Evolutionary conservation across 805 yeast genomes (phyloP).

Genomic region (Candida ascalaphidarum): DNA sequence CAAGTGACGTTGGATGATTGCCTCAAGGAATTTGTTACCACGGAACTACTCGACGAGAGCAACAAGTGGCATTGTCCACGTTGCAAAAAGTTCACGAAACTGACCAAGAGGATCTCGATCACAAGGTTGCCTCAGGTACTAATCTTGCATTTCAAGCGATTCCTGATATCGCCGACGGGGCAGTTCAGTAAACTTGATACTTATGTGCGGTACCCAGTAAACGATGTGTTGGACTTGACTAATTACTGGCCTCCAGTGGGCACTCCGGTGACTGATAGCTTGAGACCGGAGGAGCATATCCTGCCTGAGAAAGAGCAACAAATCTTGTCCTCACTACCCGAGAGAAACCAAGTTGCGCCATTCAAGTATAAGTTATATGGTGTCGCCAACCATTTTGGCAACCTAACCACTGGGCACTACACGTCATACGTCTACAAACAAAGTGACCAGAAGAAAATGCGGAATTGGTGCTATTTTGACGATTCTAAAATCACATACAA

Average conservation of each 20-base stretch:
- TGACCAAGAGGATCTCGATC: conserved; percentile 63
- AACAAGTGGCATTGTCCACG: conserved; percentile 80
- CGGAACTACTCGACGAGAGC: conserved; percentile 67
- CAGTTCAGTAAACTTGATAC: conserved; percentile 52
- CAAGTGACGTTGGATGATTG: conserved; percentile 49
- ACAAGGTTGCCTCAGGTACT: conserved; percentile 72
- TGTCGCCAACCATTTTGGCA: conserved; percentile 80
- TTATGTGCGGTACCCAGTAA: conserved; percentile 59
- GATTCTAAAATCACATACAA: conserved; percentile 59
- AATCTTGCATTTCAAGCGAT: conserved; percentile 81
- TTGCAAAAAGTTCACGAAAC: conserved; percentile 55
- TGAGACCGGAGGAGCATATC: conserved; percentile 12
- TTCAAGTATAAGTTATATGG: conserved; percentile 71
- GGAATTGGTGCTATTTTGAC: conserved; percentile 78
- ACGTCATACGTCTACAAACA: conserved; percentile 67
- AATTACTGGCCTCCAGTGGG: conserved; percentile 61
- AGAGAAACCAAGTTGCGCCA: conserved; percentile 71
- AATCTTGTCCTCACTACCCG: conserved; percentile 43
- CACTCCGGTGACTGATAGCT: conserved; percentile 6
- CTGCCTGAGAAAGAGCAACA: conserved; percentile 34
- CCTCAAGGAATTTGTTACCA: conserved; percentile 65
- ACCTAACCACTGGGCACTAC: conserved; percentile 81
- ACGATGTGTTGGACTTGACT: conserved; percentile 49
- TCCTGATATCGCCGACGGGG: conserved; percentile 42
- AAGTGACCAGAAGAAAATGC: conserved; percentile 29